Conservation (phyloP, 768 basidiomycete species). For the Pisolithus marmoratus region DNA sequence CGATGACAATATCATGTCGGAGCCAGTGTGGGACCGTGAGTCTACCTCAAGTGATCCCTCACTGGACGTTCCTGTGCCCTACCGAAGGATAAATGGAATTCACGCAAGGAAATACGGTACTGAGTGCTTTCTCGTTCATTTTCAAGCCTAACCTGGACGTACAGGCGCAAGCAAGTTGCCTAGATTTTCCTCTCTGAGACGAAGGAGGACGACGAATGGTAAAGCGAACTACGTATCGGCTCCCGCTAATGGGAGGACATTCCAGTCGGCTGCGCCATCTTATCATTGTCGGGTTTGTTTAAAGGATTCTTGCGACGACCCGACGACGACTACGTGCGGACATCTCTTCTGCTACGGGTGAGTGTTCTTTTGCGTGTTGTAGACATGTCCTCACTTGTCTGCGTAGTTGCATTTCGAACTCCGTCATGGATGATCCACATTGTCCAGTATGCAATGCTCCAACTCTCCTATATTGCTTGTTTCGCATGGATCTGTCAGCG, state of each 20-base stretch:
- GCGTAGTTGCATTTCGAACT: slow-evolving; percentile 37
- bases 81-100: slow-evolving; percentile 8
- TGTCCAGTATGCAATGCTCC: slow-evolving; percentile 52
- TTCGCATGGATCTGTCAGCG: slow-evolving; percentile 40
- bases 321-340: slow-evolving; percentile 58
- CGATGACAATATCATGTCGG: slow-evolving; percentile 27
- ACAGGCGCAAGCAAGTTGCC: slow-evolving; percentile 26
- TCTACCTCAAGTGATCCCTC: slow-evolving; percentile 27
- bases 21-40: slow-evolving; percentile 24
- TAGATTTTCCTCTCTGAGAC: slow-evolving; percentile 25
- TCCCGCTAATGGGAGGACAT: slow-evolving; percentile 7
- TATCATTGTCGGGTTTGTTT: slow-evolving; percentile 49
- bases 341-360: slow-evolving; percentile 55
- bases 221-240: slow-evolving; percentile 6
- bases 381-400: slow-evolving; percentile 27
- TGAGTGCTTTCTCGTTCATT: background rate
- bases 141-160: background rate
- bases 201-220: slow-evolving; percentile 11
- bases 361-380: slow-evolving; percentile 2
- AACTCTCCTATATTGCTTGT: slow-evolving; percentile 50
- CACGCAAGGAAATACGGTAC: slow-evolving; percentile 17
- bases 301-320: slow-evolving; percentile 43
- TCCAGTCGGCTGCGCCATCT: slow-evolving; percentile 9
- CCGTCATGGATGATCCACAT: slow-evolving; percentile 38
- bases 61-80: slow-evolving; percentile 18